These are phyloP conservation scores for Schrenkiella parvula DNA, from an alignment of 345 rosid species.

Conservation along the genomic window DNA sequence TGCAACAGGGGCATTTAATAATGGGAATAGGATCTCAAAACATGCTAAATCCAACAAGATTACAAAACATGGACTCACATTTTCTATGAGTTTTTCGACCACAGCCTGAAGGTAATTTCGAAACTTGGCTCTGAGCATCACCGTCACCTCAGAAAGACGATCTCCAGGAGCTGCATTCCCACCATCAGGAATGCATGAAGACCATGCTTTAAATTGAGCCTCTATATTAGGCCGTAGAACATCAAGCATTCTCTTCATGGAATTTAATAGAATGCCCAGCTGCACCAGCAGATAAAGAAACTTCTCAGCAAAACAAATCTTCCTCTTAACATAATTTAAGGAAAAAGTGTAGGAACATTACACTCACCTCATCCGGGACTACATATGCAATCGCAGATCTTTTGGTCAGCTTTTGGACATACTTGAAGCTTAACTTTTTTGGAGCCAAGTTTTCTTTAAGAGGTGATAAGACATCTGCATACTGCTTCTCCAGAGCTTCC, in stretches of 20 bases:
- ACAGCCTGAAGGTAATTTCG: constrained; percentile 88
- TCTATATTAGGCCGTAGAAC: constrained; percentile 76
- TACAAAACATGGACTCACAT: constrained; percentile 49
- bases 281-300: constrained; percentile 30
- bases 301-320: constrained; percentile 17
- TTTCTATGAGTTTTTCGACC: constrained; percentile 83
- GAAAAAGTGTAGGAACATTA: background rate
- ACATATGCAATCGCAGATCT: constrained; percentile 68
- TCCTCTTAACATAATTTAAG: background rate
- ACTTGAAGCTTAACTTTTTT: constrained; percentile 85
- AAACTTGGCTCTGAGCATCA: constrained; percentile 91
- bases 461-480: constrained; percentile 84
- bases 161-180: constrained; percentile 84
- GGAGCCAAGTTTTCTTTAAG: constrained; percentile 88
- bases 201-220: constrained; percentile 81
- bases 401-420: constrained; percentile 83
- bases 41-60: background rate
- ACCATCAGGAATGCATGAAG: constrained; percentile 83
- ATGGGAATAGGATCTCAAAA: background rate
- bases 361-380: constrained; percentile 83
- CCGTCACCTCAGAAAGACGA: constrained; percentile 90
- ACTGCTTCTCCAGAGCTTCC: constrained; percentile 95
- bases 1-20: background rate
- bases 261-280: constrained; percentile 86
- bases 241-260: constrained; percentile 97